Evolutionary conservation across 164 flowering plant species (phyloP).

Genomic region (Macadamia integrifolia): DNA sequence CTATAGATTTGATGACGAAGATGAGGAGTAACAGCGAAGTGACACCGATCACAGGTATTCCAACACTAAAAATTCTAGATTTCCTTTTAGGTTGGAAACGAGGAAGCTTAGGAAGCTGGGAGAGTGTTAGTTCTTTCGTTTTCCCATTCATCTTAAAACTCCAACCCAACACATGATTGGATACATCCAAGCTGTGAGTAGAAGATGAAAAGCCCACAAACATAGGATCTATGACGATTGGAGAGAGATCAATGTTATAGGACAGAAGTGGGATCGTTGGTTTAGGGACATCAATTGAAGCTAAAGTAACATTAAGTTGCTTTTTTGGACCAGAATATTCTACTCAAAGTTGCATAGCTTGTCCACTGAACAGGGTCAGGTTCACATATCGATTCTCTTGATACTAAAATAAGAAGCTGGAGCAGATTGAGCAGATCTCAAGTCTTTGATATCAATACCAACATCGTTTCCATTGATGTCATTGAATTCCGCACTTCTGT

Average conservation of each 20-base stretch:
- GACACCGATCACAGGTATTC: background rate
- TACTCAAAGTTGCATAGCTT: background rate
- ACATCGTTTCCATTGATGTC: background rate
- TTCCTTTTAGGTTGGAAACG: background rate
- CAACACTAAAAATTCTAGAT: background rate
- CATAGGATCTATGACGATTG: background rate
- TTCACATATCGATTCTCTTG: background rate
- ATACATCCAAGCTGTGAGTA: background rate
- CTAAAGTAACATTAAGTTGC: background rate
- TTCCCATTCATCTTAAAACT: background rate
- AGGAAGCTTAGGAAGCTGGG: background rate
- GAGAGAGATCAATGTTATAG: background rate
- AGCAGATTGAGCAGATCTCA: background rate
- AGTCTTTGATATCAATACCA: background rate
- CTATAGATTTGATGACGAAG: background rate
- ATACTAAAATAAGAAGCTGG: background rate
- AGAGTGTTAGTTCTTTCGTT: background rate
- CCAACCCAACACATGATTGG: background rate
- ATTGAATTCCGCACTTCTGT: background rate
- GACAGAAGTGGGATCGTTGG: background rate
- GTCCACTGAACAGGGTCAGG: background rate
- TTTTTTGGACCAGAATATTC: background rate
- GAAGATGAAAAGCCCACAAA: background rate
- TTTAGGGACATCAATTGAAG: background rate
- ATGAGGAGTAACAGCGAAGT: background rate